Conservation (phyloP, 75 land plant species). For the Sequoia sempervirens region DNA sequence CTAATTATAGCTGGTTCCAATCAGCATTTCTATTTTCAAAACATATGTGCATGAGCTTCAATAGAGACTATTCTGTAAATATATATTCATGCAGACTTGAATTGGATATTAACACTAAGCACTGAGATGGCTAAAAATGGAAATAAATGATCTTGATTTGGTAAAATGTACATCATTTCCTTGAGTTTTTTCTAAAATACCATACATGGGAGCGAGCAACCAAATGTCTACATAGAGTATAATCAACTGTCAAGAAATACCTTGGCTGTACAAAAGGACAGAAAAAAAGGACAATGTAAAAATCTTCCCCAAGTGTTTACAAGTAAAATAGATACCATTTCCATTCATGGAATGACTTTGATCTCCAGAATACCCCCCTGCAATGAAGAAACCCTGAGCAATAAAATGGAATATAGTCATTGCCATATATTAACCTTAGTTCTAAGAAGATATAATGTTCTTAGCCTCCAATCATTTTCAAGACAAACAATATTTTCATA, state of each 20-base stretch:
- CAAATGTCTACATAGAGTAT: not conserved
- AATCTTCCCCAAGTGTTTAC: not conserved
- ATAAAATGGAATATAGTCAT: conserved; percentile 2
- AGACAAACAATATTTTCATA: not conserved
- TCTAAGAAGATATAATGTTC: not conserved
- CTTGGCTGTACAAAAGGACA: not conserved
- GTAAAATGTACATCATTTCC: not conserved
- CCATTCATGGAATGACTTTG: conserved; percentile 62
- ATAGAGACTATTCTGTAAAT: not conserved
- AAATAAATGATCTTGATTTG: not conserved
- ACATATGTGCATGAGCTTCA: not conserved
- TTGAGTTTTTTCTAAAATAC: not conserved
- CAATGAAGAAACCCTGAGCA: conserved; percentile 59
- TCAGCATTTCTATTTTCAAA: not conserved
- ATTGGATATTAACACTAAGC: not conserved
- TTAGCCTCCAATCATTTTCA: not conserved
- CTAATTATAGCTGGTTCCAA: not conserved
- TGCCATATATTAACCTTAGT: not conserved
- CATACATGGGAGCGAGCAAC: not conserved
- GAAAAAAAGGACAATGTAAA: not conserved
- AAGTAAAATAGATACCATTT: conserved; percentile 43
- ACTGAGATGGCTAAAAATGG: not conserved
- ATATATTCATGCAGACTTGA: not conserved
- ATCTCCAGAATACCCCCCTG: conserved; percentile 51
- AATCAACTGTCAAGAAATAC: not conserved